Evolutionary conservation across 208 protist genomes (phyloP).

Genomic region (Balamuthia mandrillaris): DNA sequence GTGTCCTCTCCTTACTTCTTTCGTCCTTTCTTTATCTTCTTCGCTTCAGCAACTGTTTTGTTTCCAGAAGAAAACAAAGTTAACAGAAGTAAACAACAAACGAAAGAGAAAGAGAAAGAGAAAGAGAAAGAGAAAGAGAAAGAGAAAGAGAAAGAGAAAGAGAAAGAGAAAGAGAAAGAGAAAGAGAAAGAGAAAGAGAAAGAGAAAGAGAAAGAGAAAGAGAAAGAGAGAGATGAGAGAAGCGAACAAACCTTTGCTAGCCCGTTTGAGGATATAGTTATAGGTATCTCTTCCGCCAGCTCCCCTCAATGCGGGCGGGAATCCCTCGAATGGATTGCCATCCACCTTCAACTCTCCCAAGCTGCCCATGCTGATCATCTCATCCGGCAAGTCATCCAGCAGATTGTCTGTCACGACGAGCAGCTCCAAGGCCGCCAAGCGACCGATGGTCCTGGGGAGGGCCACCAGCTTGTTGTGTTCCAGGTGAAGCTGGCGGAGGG

Average conservation of each 20-base stretch:
- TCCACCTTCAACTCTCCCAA: constrained; percentile 34
- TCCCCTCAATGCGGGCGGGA: background rate
- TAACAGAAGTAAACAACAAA: background rate
- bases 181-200: background rate
- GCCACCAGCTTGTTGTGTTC: constrained; percentile 41
- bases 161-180: background rate
- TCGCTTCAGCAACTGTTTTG: background rate
- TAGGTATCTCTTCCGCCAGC: constrained; percentile 26
- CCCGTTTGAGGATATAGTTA: constrained; percentile 33
- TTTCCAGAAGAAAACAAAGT: too few species aligned
- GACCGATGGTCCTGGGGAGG: background rate
- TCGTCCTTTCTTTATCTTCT: background rate
- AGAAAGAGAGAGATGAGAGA: background rate
- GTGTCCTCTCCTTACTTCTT: background rate
- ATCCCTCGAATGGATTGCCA: constrained; percentile 27
- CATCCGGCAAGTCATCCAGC: constrained; percentile 30
- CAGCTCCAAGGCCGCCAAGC: background rate
- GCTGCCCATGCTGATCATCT: constrained; percentile 33
- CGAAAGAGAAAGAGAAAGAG: background rate
- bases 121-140: background rate
- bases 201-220: background rate
- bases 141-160: background rate
- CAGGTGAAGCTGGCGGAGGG: constrained; percentile 4
- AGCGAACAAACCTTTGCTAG: constrained; percentile 2
- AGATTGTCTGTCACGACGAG: constrained; percentile 35